Evolutionary conservation across 2,329 filamentous ascomycete genomes (phyloP), one percentile per base, ranked within the genome.

Genomic region (Arthrinium puccinioides): DNA sequence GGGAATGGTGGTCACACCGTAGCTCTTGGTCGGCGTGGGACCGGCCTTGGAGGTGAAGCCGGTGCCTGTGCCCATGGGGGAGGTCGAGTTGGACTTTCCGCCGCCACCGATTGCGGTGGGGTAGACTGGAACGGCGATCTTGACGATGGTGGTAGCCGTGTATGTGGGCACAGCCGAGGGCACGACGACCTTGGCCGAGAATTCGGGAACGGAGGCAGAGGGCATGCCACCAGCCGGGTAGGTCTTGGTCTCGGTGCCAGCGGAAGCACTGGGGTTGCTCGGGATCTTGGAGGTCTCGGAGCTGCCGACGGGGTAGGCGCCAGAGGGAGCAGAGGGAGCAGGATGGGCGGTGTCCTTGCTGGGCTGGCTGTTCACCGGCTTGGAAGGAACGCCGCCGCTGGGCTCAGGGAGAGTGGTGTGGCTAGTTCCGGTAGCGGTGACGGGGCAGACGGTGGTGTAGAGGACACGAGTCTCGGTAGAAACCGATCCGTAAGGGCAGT

Each of bases 351-450:
- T n/a, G n/a, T n/a, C n/a, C n/a, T n/a, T n/a, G n/a, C n/a, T n/a
- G n/a, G 11, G 15, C 28, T 31, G 15, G 13, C 7, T n/a, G n/a
- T n/a, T n/a, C n/a, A n/a, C 15, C 28, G 8, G 27, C 28, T 19
- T 31, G 4, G 36, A 28, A 27, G 24, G 31, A 6, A 33, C 25
- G 4, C 33, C 16, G 16, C 16, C 43, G 3, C 54, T 48, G 18
- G 56, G 57, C 44, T 73, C 66, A 19, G 65, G 68, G 40, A 65
- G 57, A 41, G 60, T 55, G 7, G 61, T 60, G 3, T 79, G 71
- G 37, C 69, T 69, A 36, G 76, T 82, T 49, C 84, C 67, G 49
- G 85, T 77, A 36, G 71, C 77, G n/a, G 81, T 77, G 62, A 67
- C 53, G n/a, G 60, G 63, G 51, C 63, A 69, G 38, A 69, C 55